Base-by-base conservation (phyloP, 495 filamentous ascomycete genomes). In the Tuber calosporum region DNA sequence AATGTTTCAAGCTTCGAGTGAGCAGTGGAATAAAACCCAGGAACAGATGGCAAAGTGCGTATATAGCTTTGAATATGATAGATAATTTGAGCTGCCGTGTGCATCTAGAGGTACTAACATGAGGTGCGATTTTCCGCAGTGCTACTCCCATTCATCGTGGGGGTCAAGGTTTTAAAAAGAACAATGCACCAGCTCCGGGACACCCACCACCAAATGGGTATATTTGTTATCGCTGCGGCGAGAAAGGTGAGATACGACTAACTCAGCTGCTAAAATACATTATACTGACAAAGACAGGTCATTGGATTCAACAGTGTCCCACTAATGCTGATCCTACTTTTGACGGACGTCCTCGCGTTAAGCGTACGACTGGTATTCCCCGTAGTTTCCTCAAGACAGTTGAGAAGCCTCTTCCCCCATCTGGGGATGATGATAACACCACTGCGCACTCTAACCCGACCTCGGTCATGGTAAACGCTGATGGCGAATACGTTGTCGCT, bases 291-390 rank as follows among this genome's bases (percentile, higher is more conserved):
- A 80, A 26, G 58, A 1, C 72, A 89, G 87, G 96, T 36, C 95
- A 99, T 82, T 98, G 94, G 93, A 99, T 99, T 71, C 93, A 97
- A 84, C 88, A 89, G 17, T 99, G 95, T 76, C 95, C 95, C 26
- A 99, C 95, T 22, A 99, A 99, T 82, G 92, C 96, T 82, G 94
- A 99, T 79, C 94, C 96, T 4, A 93, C 92, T 66, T 98, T 91
- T 80, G 94, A 98, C 83, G 91, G 92, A 74, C 90, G 91, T 40
- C 92, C 93, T 68, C 89, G 93, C 68, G 90, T 98, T 68, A 97
- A 96, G 85, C 89, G 95, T 69, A 97, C 96, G 19, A 98, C 95
- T 22, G 95, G 95, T 72, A 98, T 99, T 74, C 95, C 95, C 34
- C 88, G 91, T 74, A 96, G 93, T 5, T 93, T 97, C 79, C 86